phyloP scores from a whole-genome alignment of 495 filamentous ascomycete genomes.

The Podospora fimiseda region DNA sequence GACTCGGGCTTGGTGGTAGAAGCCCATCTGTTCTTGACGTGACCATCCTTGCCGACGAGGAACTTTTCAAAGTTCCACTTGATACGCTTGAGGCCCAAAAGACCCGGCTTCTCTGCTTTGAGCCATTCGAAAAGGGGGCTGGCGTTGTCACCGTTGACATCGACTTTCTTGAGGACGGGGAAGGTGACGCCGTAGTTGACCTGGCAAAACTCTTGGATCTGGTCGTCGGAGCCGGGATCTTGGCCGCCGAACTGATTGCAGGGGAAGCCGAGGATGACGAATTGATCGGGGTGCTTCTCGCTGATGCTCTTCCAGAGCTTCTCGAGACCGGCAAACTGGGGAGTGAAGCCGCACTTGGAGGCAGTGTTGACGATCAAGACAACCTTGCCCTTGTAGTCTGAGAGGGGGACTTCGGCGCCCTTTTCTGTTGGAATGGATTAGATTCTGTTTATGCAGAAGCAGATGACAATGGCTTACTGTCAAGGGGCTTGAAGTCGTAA shows the following conservation, averaged over 20 bases:
- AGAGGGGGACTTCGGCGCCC: conserved; percentile 62
- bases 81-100: conserved; percentile 78
- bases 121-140: conserved; percentile 81
- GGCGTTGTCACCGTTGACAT: conserved; percentile 83
- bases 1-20: conserved; percentile 78
- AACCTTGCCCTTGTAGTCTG: conserved; percentile 75
- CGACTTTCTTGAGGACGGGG: conserved; percentile 82
- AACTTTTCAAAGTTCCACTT: conserved; percentile 99
- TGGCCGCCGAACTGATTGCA: conserved; percentile 96
- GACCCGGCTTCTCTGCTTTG: conserved; percentile 75
- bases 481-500: conserved; percentile 83
- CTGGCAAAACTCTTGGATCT: conserved; percentile 89
- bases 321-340: conserved; percentile 91
- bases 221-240: conserved; percentile 81
- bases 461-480: conserved; percentile 49
- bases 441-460: neutral
- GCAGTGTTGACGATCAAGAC: conserved; percentile 97
- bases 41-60: conserved; percentile 75
- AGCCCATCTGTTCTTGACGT: conserved; percentile 76
- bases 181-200: conserved; percentile 94
- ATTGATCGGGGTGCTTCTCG: conserved; percentile 61
- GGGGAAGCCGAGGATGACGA: conserved; percentile 88
- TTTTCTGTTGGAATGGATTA: conserved; percentile 59
- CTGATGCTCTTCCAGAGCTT: conserved; percentile 76
- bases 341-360: conserved; percentile 97